Conservation (phyloP, 78 protist species). For the Dictyostelium intermedium region DNA sequence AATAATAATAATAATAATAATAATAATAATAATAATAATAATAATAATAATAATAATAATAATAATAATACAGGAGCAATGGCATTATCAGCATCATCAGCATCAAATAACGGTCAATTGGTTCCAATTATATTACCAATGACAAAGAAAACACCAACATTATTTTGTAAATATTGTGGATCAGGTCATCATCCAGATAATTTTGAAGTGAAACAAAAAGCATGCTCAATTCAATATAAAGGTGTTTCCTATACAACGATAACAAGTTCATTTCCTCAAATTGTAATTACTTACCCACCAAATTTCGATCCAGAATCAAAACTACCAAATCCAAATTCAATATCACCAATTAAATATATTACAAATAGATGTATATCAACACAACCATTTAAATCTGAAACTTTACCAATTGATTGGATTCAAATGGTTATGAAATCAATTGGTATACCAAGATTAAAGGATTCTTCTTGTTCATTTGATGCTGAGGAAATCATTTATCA, state of each 20-base stretch:
- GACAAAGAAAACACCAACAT: slow-evolving; percentile 42
- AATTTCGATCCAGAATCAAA: slow-evolving; percentile 70
- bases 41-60: no score
- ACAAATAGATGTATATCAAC: neutral
- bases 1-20: no score
- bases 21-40: neutral
- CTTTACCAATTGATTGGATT: slow-evolving; percentile 34
- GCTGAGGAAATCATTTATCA: slow-evolving; percentile 33
- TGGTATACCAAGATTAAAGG: slow-evolving; percentile 27
- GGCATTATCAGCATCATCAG: neutral
- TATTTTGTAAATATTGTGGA: slow-evolving; percentile 68
- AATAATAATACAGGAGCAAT: neutral
- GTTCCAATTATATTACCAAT: neutral
- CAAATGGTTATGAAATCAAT: neutral
- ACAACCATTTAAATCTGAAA: neutral
- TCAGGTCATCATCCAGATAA: slow-evolving; percentile 54
- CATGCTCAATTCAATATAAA: neutral
- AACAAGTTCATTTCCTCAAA: slow-evolving; percentile 32
- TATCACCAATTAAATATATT: neutral
- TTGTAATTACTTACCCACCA: slow-evolving; percentile 29
- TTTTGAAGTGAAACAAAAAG: slow-evolving; percentile 51
- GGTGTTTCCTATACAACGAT: slow-evolving; percentile 28
- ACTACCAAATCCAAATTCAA: slow-evolving; percentile 36
- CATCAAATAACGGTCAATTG: neutral
- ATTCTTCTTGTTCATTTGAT: neutral